Conservation (phyloP, 768 basidiomycete species). For the Podaxis mareebaensis region DNA sequence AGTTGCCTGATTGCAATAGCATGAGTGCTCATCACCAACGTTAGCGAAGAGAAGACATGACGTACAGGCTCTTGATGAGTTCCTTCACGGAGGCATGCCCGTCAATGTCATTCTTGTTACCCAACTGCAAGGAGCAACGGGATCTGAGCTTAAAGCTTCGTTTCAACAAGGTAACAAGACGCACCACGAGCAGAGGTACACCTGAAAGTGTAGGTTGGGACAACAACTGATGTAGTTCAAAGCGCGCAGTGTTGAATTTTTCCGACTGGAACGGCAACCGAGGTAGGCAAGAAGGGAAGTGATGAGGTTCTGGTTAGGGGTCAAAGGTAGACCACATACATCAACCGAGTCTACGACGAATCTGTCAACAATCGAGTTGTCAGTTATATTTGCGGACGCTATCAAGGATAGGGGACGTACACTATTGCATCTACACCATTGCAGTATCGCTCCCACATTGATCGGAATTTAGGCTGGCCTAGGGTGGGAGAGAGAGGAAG, state of each 20-base stretch:
- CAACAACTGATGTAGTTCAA: slow-evolving; percentile 82
- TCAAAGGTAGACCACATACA: slow-evolving; percentile 44
- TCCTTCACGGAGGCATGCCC: slow-evolving; percentile 80
- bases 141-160: background rate
- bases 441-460: slow-evolving; percentile 96
- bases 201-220: slow-evolving; percentile 62
- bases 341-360: slow-evolving; percentile 94
- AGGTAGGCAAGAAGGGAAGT: background rate
- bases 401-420: slow-evolving; percentile 42
- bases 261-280: slow-evolving; percentile 50
- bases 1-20: slow-evolving; percentile 52
- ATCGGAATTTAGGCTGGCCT: slow-evolving; percentile 93
- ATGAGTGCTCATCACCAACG: background rate
- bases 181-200: slow-evolving; percentile 81
- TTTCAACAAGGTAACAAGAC: slow-evolving; percentile 27
- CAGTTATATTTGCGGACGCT: background rate
- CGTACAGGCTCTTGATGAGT: slow-evolving; percentile 76
- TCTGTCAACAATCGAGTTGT: slow-evolving; percentile 38
- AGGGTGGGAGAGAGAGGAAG: slow-evolving; percentile 14
- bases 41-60: slow-evolving; percentile 13
- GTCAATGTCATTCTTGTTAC: slow-evolving; percentile 90
- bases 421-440: slow-evolving; percentile 90
- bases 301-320: background rate
- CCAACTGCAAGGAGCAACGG: slow-evolving; percentile 50
- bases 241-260: slow-evolving; percentile 80